Base-by-base conservation (phyloP, 2,329 filamentous ascomycete genomes). In the Diaporthe nobilis region DNA sequence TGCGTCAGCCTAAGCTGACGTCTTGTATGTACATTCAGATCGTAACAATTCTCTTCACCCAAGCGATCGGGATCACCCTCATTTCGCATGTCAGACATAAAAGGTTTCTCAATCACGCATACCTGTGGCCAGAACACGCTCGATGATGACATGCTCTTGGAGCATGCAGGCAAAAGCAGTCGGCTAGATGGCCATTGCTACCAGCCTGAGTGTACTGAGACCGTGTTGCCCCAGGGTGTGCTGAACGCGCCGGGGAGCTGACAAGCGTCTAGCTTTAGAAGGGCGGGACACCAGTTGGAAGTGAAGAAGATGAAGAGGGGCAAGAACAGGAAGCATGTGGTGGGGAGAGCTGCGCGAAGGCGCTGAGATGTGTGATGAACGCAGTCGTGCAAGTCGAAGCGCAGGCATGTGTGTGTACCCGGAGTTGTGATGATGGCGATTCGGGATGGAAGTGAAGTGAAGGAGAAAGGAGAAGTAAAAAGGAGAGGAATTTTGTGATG, bases 41-140 rank as follows among this genome's bases (percentile, higher is more conserved):
- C 25, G 25, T 31, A 55, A 31, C 51, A 55, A 17, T 13, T 6
- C 51, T 31, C 51, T 55, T 55, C n/a, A 61, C 37, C 58, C 58
- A 61, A 61, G 58, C 58, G 37, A 61, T 61, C 22, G 34, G 22
- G 58, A 61, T 61, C 58, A 61, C 58, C 58, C 58, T 61, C 58
- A 44, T 9, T 61, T 61, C n/a, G 37, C 58, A 28, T 61, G 37
- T 42, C 37, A 61, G 58, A 42, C 4, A 42, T 34, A 17, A 28
- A 9, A 17, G 3, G 4, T 12, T 12, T 58, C 6, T 58, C 55
- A 37, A 58, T 58, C 28, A 58, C 4, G 7, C 17, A 58, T 37
- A 58, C 31, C 31, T 58, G 55, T 17, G 28, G 55, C 6, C 17
- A 58, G 28, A 58, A 58, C 15, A 58, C 55, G 55, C 55, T 37